Evolutionary conservation across 2,329 filamentous ascomycete genomes (phyloP).

Genomic region (Diplodia scrobiculata): DNA sequence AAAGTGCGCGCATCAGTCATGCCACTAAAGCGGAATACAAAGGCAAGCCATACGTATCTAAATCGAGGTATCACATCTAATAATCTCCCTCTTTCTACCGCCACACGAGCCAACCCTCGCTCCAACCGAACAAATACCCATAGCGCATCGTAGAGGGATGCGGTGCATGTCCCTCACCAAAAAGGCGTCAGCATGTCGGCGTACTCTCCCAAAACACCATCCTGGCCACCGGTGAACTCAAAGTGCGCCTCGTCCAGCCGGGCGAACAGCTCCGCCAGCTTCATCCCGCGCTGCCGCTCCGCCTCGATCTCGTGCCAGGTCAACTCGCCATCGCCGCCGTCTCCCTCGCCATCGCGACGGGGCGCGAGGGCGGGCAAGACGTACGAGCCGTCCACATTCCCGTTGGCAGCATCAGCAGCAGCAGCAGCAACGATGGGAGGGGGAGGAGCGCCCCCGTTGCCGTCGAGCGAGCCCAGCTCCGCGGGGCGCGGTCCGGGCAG

Average conservation of each 20-base stretch:
- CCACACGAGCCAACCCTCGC: not conserved
- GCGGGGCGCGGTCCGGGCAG: slow-evolving; percentile 68
- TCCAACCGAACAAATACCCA: not conserved
- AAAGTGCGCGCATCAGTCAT: not conserved
- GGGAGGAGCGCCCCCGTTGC: slow-evolving; percentile 22
- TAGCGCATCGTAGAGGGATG: not conserved
- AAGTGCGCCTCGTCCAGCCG: slow-evolving; percentile 57
- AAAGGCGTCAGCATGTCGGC: slow-evolving; percentile 38
- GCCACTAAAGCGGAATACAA: not conserved
- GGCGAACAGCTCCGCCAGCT: slow-evolving; percentile 58
- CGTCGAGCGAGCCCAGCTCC: slow-evolving; percentile 32
- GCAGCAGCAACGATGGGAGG: slow-evolving; percentile 16
- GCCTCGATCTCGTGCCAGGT: slow-evolving; percentile 63
- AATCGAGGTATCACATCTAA: slow-evolving; percentile 17
- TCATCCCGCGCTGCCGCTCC: slow-evolving; percentile 58
- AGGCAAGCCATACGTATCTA: not conserved
- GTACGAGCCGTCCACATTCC: slow-evolving; percentile 28
- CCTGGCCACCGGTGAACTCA: slow-evolving; percentile 51
- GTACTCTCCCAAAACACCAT: slow-evolving; percentile 51
- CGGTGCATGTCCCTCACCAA: not conserved
- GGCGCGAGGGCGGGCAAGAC: slow-evolving; percentile 35
- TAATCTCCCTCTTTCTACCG: not conserved
- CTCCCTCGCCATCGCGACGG: slow-evolving; percentile 31
- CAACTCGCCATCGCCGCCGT: slow-evolving; percentile 49
- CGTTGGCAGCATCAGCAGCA: not conserved